A percentile compares a stretch with the other conserved stretches of the same genome.
Evolutionary conservation across 805 yeast species (phyloP).

Genomic region (Kluyveromyces starmeri): DNA sequence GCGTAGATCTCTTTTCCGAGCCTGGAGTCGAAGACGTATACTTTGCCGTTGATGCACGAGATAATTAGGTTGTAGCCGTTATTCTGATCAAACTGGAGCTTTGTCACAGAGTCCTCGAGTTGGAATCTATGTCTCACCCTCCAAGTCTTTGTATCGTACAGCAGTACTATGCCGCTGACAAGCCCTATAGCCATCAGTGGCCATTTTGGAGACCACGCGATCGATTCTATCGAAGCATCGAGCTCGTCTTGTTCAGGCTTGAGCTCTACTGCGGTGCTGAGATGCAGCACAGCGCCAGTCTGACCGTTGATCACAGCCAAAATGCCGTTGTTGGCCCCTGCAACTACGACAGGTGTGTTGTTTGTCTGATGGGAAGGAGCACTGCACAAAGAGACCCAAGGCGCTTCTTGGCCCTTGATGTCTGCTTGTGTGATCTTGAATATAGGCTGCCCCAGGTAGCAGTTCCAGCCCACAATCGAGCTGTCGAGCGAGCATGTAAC

Average conservation of each 20-base stretch:
- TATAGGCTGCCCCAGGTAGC: conserved; percentile 61
- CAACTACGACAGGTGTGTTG: conserved; percentile 50
- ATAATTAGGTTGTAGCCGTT: conserved; percentile 52
- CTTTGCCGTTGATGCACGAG: conserved; percentile 74
- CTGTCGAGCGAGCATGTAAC: conserved; percentile 82
- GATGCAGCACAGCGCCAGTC: conserved; percentile 60
- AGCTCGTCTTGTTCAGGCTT: conserved; percentile 46
- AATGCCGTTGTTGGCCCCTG: conserved; percentile 84
- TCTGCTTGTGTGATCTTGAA: conserved; percentile 60
- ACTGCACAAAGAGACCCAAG: conserved; percentile 72
- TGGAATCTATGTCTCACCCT: conserved; percentile 63
- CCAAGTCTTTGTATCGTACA: conserved; percentile 84
- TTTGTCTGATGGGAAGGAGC: conserved; percentile 32
- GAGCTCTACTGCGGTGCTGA: conserved; percentile 55
- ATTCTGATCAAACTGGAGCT: conserved; percentile 51
- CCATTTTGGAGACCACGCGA: conserved; percentile 64
- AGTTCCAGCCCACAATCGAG: conserved; percentile 80
- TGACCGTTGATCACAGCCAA: conserved; percentile 69
- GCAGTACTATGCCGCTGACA: conserved; percentile 77
- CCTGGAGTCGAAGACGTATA: conserved; percentile 83
- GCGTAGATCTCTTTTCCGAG: conserved; percentile 69
- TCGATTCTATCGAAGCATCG: conserved; percentile 68
- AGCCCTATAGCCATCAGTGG: conserved; percentile 77
- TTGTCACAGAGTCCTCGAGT: conserved; percentile 78
- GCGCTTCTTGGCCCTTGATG: conserved; percentile 66